These are phyloP conservation scores for Puccinia hordei DNA, from an alignment of 1,284 basidiomycete species.

Conservation along the genomic window DNA sequence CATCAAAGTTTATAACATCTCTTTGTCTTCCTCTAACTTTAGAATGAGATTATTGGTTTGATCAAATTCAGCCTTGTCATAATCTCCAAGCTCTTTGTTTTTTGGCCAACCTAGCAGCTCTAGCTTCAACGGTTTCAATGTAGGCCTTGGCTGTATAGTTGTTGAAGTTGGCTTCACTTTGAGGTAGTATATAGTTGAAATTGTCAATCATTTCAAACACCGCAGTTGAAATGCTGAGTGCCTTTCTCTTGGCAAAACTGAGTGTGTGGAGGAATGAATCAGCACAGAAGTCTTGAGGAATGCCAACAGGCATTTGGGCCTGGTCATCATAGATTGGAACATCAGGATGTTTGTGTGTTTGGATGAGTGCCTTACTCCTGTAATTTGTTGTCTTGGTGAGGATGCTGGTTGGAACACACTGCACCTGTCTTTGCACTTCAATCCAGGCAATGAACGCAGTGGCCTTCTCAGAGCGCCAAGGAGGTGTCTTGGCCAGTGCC, in stretches of 20 bases:
- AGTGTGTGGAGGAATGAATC: conserved; percentile 2
- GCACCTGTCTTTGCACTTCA: neutral
- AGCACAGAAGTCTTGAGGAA: conserved; percentile 26
- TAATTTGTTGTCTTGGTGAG: neutral
- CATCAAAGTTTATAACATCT: conserved; percentile 18
- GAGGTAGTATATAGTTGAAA: conserved; percentile 6
- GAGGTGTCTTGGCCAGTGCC: neutral
- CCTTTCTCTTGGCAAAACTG: conserved; percentile 11
- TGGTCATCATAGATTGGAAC: neutral
- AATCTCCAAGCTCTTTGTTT: neutral
- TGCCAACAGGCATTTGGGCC: conserved; percentile 38
- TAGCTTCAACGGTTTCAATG: neutral
- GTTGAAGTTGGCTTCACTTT: neutral
- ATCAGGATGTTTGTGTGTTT: conserved; percentile 14
- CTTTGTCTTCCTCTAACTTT: conserved; percentile 29
- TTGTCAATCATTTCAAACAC: conserved; percentile 7
- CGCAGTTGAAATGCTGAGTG: neutral
- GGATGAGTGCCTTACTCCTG: neutral
- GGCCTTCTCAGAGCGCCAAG: conserved; percentile 36
- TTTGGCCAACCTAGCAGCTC: neutral
- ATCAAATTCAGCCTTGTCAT: neutral
- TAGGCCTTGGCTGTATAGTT: neutral
- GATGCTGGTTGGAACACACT: neutral
- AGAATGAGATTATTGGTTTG: neutral
- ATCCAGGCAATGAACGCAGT: conserved; percentile 42